Base-by-base conservation (phyloP, 2,329 filamentous ascomycete genomes). In the Microascus cirrosus region DNA sequence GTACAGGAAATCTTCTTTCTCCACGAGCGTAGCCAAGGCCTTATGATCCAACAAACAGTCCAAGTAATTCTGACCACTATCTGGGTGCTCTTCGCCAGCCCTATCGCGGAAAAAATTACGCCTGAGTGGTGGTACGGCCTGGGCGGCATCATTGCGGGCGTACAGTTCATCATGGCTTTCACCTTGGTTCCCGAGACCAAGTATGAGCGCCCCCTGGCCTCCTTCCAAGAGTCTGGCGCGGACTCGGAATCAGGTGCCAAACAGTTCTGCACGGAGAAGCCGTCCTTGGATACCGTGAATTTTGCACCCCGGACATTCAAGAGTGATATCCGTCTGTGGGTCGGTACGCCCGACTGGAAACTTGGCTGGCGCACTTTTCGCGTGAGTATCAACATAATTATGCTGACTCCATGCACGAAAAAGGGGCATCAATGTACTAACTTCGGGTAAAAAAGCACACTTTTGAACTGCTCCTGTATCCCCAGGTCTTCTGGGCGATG, bases 111-210 rank as follows among this genome's bases (percentile, higher is more conserved):
- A 0, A 70, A 67, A 0, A 73, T 76, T 7, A 72, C 71, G 0
- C 68, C 73, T 0, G 60, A 66, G 2, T 70, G 73, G 52, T 77
- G 74, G 74, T 77, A 77, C 51, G 67, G 69, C 1, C 65, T 77
- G 4, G 73, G 72, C 1, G 70, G 67, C 3, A 67, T 67, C 1
- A 60, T 76, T 1, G 61, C 65, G 1, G 72, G 64, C 3, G 59
- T 68, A 0, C 66, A 69, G 4, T 65, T 73, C 2, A 18, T 75
- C 15, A 54, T 71, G 1, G 69, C 70, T 1, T 60, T 75, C 13
- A 66, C 74, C 59, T 69, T 72, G 36, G 65, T 76, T 0, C 74
- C 74, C 0, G 74, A 77, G 63, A 74, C 72, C 1, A 71, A 72
- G 55, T 77, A 77, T 20, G 39, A 48, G 6, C 25, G 54, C 5